Base-by-base conservation (phyloP, 2,329 filamentous ascomycete species). In the Fusarium equiseti region DNA sequence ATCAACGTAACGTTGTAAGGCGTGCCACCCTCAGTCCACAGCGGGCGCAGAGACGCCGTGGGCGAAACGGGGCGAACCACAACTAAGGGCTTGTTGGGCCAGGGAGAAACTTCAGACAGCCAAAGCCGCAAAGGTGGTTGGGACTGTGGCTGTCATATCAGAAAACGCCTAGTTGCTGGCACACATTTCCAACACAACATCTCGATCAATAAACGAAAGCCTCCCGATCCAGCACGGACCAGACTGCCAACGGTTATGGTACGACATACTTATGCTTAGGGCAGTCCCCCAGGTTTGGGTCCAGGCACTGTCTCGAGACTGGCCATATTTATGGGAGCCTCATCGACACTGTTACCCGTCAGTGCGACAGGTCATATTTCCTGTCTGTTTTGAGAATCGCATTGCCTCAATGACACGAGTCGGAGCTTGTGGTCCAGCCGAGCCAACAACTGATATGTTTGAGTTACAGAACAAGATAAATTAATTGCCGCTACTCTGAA, bases 371-470 rank as follows among this genome's bases (percentile, higher is more conserved):
- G 31, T 60, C 53, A 66, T 44, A 35, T 55, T 40, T 24, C 11
- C 20, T 16, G 20, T 35, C 31, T 62, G 32, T 6, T 58, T 42
- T 54, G n/a, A 43, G 38, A 54, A 40, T 22, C 12, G 27, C 16
- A 42, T 66, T 44, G 35, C 32, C 26, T 18, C 9, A 32, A 29
- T 35, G 16, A 20, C 20, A 26, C 26, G 20, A 15, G 13, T 42
- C 63, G 42, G 62, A 66, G 42, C 54, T 66, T 66, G 22, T 65
- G 63, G 45, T 53, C 63, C 61, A 49, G 32, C 50, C 50, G 50
- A 52, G 50, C 20, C 18, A 52, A 52, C 35, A 38, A 38, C 35
- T n/a, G 35, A 38, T 38, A 35, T 32, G 50, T 50, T 57, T 22
- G 38, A 38, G 35, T 35, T 38, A 38, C 35, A n/a, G 18, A 38